Percentiles rank a stretch among this genome's conserved stretches.
Evolutionary conservation across 2,329 filamentous ascomycete species (phyloP).

Genomic region (Daldinia eschscholtzii): DNA sequence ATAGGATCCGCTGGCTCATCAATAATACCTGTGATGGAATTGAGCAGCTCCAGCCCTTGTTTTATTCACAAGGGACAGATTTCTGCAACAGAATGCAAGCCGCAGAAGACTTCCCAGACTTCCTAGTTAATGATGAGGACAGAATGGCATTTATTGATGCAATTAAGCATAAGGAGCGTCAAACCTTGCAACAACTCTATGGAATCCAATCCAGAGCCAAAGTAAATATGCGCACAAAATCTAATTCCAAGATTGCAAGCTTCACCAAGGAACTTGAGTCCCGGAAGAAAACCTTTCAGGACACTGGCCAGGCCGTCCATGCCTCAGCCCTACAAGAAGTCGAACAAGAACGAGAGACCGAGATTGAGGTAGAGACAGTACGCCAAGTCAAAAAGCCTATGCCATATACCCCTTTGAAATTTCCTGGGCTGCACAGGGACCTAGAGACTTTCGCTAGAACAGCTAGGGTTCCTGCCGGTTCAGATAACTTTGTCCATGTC

Average conservation of each 20-base stretch:
- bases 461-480: constrained; percentile 57
- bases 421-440: constrained; percentile 61
- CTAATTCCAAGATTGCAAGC: constrained; percentile 40
- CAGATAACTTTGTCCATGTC: constrained; percentile 56
- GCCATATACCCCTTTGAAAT: constrained; percentile 56
- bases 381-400: constrained; percentile 65
- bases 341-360: constrained; percentile 70
- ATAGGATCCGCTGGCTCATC: constrained; percentile 68
- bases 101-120: constrained; percentile 57
- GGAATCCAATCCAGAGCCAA: constrained; percentile 49
- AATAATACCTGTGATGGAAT: constrained; percentile 72
- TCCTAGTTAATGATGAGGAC: constrained; percentile 53
- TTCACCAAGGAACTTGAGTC: constrained; percentile 53
- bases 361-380: constrained; percentile 68
- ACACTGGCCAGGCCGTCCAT: constrained; percentile 59
- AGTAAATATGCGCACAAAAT: constrained; percentile 43
- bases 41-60: constrained; percentile 70
- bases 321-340: constrained; percentile 70
- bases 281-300: constrained; percentile 50
- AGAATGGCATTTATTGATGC: constrained; percentile 58
- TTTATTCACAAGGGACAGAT: constrained; percentile 70
- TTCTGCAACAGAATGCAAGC: constrained; percentile 70
- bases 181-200: constrained; percentile 71
- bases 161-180: constrained; percentile 66
- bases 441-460: constrained; percentile 61